phyloP scores from a whole-genome alignment of 257 asterid species.

The Leonotis leonurus region DNA sequence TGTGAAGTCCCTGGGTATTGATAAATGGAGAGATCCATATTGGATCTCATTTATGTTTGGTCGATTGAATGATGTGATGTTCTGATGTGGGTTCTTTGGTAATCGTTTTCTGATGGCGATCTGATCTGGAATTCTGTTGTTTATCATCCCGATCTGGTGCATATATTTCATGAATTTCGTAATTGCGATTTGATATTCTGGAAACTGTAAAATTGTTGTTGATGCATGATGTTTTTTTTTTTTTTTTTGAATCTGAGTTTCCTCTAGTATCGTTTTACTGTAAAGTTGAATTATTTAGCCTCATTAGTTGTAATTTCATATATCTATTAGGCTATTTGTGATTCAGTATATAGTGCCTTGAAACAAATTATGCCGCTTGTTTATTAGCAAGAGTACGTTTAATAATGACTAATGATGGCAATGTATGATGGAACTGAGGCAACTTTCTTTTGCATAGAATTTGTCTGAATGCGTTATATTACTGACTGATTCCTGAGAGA shows the following conservation, averaged over 20 bases:
- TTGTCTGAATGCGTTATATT: not conserved
- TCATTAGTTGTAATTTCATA: not conserved
- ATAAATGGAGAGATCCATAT: not conserved
- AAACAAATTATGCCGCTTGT: not conserved
- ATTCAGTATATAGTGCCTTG: not conserved
- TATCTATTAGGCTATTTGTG: not conserved
- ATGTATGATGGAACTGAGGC: too few relatives aligned
- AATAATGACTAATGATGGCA: not conserved
- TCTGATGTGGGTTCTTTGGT: not conserved
- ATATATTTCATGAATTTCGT: constrained; percentile 10
- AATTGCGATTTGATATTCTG: not conserved
- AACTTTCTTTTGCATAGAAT: not conserved
- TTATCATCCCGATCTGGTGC: constrained; percentile 21
- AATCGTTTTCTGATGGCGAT: constrained; percentile 1
- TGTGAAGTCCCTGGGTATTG: not conserved
- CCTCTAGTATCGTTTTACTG: constrained; percentile 6
- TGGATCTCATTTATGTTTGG: constrained; percentile 1
- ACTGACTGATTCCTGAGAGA: not conserved
- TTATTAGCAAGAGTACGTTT: not conserved
- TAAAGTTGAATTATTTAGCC: not conserved
- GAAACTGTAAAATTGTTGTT: too few relatives aligned
- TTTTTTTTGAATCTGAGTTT: constrained; percentile 5
- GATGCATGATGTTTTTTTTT: not conserved
- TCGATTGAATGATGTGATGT: not conserved
- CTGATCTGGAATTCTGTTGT: constrained; percentile 20